These are phyloP conservation scores for Multifurca ochricompacta DNA, from an alignment of 768 basidiomycete species.

Conservation along the genomic window DNA sequence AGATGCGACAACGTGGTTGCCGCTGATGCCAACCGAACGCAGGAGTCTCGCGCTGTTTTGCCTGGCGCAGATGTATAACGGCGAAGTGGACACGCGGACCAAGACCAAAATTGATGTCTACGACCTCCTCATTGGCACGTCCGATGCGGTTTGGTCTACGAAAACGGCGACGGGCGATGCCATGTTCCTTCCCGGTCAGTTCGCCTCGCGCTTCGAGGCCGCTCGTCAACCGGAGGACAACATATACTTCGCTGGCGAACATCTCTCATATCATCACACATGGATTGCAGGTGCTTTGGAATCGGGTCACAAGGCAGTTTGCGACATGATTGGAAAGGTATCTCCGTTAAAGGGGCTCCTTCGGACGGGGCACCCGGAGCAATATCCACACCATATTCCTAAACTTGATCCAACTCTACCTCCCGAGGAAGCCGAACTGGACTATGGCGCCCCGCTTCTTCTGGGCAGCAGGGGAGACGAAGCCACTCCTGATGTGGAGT, in stretches of 20 bases:
- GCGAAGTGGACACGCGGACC: conserved; percentile 10
- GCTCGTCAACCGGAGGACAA: conserved; percentile 22
- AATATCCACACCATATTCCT: not conserved
- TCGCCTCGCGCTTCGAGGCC: conserved; percentile 21
- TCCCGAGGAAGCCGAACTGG: not conserved
- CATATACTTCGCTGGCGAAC: conserved; percentile 26
- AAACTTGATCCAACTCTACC: not conserved
- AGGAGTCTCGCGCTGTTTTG: conserved; percentile 20
- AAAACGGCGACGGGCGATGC: conserved; percentile 25
- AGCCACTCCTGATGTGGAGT: not conserved
- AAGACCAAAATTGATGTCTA: conserved; percentile 17
- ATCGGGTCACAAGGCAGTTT: not conserved
- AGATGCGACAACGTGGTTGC: conserved; percentile 21
- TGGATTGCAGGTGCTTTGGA: conserved; percentile 27
- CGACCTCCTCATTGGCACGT: conserved; percentile 21
- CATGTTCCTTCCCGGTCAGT: conserved; percentile 28
- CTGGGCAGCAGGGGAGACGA: not conserved
- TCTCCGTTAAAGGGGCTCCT: not conserved
- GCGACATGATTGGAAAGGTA: not conserved
- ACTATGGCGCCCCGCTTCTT: not conserved
- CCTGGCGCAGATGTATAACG: conserved; percentile 21
- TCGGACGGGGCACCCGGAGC: not conserved
- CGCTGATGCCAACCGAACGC: conserved; percentile 20
- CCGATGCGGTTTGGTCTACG: conserved; percentile 24
- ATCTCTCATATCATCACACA: conserved; percentile 26